Evolutionary conservation across 1,284 basidiomycete species (phyloP).

Genomic region (Singerocomus inundabilis): DNA sequence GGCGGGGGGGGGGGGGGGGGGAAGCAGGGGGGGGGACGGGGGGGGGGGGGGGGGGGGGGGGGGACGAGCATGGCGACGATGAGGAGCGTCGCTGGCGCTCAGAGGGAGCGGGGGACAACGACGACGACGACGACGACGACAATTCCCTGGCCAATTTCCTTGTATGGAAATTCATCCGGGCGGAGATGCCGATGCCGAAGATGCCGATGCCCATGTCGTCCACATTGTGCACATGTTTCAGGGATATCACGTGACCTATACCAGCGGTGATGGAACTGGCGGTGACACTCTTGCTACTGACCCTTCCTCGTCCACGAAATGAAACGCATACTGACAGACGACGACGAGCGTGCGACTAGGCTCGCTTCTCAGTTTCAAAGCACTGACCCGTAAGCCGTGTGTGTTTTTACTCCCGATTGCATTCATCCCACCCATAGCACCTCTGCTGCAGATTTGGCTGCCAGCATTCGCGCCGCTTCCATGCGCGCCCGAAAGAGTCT

Average conservation of each 20-base stretch:
- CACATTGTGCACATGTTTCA: constrained; percentile 1
- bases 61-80: neutral
- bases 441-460: constrained; percentile 24
- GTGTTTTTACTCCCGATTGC: constrained; percentile 1
- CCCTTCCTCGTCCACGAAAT: no score
- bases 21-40: no score
- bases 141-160: constrained; percentile 15
- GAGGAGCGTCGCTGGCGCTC: constrained; percentile 14
- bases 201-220: constrained; percentile 9
- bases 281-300: no score
- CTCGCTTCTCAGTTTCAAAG: constrained; percentile 29
- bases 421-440: constrained; percentile 17
- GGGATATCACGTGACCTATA: constrained; percentile 8
- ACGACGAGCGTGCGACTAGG: constrained; percentile 36
- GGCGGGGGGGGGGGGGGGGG: constrained; percentile 11
- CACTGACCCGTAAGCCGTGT: constrained; percentile 23
- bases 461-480: constrained; percentile 34
- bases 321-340: constrained; percentile 47
- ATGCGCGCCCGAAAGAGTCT: constrained; percentile 36
- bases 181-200: constrained; percentile 16
- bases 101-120: constrained; percentile 20
- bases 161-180: constrained; percentile 7
- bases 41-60: constrained; percentile 9
- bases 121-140: constrained; percentile 20
- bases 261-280: no score